phyloP scores from a whole-genome alignment of 179 eudicot species.

The Corrigiola litoralis region DNA sequence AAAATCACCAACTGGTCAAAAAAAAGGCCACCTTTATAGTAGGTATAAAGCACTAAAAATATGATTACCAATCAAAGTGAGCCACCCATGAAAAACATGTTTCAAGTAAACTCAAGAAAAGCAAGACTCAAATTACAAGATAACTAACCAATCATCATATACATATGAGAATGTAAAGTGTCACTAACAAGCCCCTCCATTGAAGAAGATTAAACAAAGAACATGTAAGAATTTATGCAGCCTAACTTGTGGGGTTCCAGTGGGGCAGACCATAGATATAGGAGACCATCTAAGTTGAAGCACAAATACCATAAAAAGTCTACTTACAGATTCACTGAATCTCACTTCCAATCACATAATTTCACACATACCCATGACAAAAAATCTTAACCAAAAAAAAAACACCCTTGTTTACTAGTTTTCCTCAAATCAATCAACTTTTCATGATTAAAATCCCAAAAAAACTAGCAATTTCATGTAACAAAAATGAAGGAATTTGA shows the following conservation, averaged over 20 bases:
- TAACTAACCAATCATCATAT: conserved; percentile 16
- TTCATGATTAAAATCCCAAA: not conserved
- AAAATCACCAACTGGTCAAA: not conserved
- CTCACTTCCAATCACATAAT: conserved; percentile 19
- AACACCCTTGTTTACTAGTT: not conserved
- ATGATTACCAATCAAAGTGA: conserved; percentile 12
- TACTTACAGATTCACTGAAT: conserved; percentile 25
- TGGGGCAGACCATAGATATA: conserved; percentile 19
- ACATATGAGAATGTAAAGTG: conserved; percentile 8
- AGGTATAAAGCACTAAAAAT: no score
- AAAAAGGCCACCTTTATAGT: no score
- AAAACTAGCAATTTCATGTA: not conserved
- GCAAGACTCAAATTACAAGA: conserved; percentile 9
- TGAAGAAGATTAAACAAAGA: not conserved
- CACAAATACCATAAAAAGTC: conserved; percentile 23
- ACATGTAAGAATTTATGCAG: not conserved
- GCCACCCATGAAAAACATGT: conserved; percentile 8
- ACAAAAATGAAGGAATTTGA: not conserved
- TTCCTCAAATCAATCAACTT: conserved; percentile 7
- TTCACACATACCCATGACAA: conserved; percentile 14
- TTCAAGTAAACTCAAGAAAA: not conserved
- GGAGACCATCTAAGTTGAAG: conserved; percentile 13
- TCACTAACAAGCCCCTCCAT: not conserved
- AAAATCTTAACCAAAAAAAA: not conserved
- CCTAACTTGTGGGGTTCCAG: conserved; percentile 21